Evolutionary conservation across 768 basidiomycete species (phyloP), one percentile per base, ranked within the genome.

Genomic region (Kwoniella sp.): DNA sequence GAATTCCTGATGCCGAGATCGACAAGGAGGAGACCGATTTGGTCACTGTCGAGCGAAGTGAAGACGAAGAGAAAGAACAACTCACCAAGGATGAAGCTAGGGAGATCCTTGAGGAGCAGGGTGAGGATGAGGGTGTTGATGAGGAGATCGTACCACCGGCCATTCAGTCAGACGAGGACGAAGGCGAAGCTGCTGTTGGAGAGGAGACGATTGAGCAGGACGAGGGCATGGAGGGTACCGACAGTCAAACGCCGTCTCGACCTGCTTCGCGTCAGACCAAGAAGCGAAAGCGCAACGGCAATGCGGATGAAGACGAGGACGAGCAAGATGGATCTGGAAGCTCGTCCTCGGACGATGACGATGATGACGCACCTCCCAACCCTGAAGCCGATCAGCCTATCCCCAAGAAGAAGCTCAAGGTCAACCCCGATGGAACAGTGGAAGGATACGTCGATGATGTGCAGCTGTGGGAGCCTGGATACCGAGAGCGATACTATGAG

Each of bases 381-480:
- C 71, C 74, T 7, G 81, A 79, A 4, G 78, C 73, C 4, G 71
- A 77, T 65, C 79, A 80, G 55, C 73, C 77, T 4, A 65, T 83
- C 31, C 82, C 83, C 37, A 81, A 78, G 57, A 81, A 85, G 45
- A 84, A 88, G 51, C 80, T 90, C 69, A 91, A 90, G 78, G 90
- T 95, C 58, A 92, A 90, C 73, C 71, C 91, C 8, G 93, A 97
- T 77, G 95, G 94, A 25, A 91, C 92, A 0, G 94, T 97, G 29
- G 91, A 94, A 60, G 74, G 74, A 7, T 94, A 98, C 81, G 88
- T 88, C 69, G 96, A 99, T 75, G 89, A 87, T 38, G 92, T 99
- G 72, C 89, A 95, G 76, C 83, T 98, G 23, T 99, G 92, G 88
- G 93, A 98, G 80, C 88, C 93, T 1, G 96, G 95, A 28, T 99